Percentiles rank a stretch among this genome's conserved stretches.
phyloP scores from a whole-genome alignment of 2,329 filamentous ascomycete species.

The Parascedosporium putredinis region DNA sequence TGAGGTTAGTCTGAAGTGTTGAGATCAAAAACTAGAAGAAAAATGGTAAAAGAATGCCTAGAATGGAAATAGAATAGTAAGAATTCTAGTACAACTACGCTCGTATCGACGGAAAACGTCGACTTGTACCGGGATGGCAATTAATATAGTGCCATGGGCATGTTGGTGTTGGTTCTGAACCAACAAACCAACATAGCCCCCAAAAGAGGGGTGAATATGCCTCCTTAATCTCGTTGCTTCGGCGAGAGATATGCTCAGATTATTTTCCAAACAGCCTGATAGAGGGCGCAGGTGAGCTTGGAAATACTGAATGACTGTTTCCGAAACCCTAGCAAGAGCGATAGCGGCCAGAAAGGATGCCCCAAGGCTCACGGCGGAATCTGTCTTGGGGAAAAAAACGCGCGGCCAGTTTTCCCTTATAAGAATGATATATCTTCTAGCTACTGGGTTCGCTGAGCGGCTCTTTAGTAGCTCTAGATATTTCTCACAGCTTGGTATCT shows the following conservation, averaged over 20 bases:
- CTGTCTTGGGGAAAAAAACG: neutral
- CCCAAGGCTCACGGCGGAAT: neutral
- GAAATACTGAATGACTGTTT: neutral
- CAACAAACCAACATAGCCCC: neutral
- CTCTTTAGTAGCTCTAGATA: neutral
- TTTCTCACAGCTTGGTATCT: neutral
- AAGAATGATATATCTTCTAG: neutral
- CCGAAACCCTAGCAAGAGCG: neutral
- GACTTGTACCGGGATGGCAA: neutral
- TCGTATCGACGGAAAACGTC: neutral
- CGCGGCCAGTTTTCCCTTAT: neutral
- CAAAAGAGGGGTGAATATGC: neutral
- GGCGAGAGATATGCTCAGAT: neutral
- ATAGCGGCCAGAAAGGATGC: neutral
- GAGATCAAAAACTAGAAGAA: neutral
- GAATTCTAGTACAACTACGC: neutral
- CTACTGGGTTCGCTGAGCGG: neutral
- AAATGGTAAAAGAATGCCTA: neutral
- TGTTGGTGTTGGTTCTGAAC: neutral
- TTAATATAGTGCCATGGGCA: neutral
- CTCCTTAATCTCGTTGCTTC: neutral
- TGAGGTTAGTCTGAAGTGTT: neutral
- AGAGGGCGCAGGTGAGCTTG: neutral
- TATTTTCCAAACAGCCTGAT: neutral
- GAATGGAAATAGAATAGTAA: neutral